Evolutionary conservation across 306 rosid genomes (phyloP).

Genomic region (Clitoria ternatea): DNA sequence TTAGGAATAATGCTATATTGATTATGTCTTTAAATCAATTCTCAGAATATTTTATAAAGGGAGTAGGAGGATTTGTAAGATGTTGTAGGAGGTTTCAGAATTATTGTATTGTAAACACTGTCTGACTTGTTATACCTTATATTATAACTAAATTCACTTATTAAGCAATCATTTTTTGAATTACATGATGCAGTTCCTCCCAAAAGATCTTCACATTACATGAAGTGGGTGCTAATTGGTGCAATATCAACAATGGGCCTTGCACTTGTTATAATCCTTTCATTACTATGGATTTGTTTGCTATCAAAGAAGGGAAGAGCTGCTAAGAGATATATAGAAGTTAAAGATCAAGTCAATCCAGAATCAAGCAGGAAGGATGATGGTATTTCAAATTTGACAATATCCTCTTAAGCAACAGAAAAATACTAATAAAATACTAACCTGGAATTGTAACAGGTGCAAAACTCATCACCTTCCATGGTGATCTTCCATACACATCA

Average conservation of each 20-base stretch:
- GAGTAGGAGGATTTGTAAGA: not conserved
- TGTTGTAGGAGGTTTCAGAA: not conserved
- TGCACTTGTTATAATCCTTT: conserved; percentile 50
- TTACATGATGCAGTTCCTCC: conserved; percentile 58
- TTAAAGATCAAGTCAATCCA: conserved; percentile 59
- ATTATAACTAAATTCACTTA: not conserved
- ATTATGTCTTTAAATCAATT: not conserved
- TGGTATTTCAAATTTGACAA: conserved; percentile 16
- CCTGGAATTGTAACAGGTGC: conserved; percentile 40
- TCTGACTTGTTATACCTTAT: not conserved
- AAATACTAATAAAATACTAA: not conserved
- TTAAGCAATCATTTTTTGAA: not conserved
- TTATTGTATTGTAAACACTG: not conserved
- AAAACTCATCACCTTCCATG: conserved; percentile 81
- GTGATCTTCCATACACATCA: conserved; percentile 79
- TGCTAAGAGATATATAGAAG: conserved; percentile 60
- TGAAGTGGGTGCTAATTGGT: conserved; percentile 76
- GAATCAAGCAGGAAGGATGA: conserved; percentile 45
- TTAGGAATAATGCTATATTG: not conserved
- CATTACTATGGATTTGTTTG: conserved; percentile 67
- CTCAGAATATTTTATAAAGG: not conserved
- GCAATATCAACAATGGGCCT: conserved; percentile 57
- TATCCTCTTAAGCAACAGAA: not conserved
- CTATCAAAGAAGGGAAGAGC: conserved; percentile 74
- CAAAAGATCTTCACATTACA: conserved; percentile 65